Evolutionary conservation across 108 stramenopile genomes (phyloP).

Genomic region (Aureococcus anophagefferens): DNA sequence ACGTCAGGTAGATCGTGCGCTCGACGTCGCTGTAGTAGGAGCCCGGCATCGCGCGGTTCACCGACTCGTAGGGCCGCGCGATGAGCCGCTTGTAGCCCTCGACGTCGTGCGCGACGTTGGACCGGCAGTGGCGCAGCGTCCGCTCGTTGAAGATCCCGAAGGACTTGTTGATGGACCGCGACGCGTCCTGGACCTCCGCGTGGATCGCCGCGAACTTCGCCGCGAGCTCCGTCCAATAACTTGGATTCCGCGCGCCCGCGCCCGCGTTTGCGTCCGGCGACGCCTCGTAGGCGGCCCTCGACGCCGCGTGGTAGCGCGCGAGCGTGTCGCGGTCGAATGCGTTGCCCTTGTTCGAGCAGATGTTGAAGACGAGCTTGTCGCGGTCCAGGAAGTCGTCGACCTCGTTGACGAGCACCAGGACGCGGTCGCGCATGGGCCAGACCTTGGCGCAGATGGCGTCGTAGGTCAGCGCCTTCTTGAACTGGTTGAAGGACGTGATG

Average conservation of each 20-base stretch:
- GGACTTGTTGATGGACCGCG: slow-evolving; percentile 46
- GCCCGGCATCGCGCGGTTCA: slow-evolving; percentile 50
- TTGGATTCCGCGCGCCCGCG: slow-evolving; percentile 32
- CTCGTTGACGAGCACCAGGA: slow-evolving; percentile 41
- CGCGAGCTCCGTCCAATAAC: slow-evolving; percentile 37
- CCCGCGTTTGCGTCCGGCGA: slow-evolving; percentile 4
- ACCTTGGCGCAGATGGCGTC: slow-evolving; percentile 44
- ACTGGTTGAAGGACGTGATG: slow-evolving; percentile 47
- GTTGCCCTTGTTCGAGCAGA: slow-evolving; percentile 45
- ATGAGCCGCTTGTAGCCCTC: slow-evolving; percentile 51
- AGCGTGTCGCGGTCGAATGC: slow-evolving; percentile 32
- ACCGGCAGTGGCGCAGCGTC: slow-evolving; percentile 42
- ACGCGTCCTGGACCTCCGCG: slow-evolving; percentile 44
- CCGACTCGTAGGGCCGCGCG: slow-evolving; percentile 47
- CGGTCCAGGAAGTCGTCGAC: slow-evolving; percentile 49
- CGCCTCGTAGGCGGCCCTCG: slow-evolving; percentile 32
- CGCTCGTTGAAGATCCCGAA: slow-evolving; percentile 53
- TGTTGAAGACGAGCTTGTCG: slow-evolving; percentile 51
- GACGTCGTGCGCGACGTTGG: slow-evolving; percentile 44
- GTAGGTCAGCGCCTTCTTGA: slow-evolving; percentile 48
- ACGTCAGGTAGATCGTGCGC: slow-evolving; percentile 44
- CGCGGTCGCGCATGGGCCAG: slow-evolving; percentile 39
- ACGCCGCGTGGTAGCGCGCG: slow-evolving; percentile 32
- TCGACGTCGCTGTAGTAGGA: slow-evolving; percentile 51
- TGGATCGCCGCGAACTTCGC: slow-evolving; percentile 38